Base-by-base conservation (phyloP, 805 yeast genomes). In the Kodamaea fukazawae region DNA sequence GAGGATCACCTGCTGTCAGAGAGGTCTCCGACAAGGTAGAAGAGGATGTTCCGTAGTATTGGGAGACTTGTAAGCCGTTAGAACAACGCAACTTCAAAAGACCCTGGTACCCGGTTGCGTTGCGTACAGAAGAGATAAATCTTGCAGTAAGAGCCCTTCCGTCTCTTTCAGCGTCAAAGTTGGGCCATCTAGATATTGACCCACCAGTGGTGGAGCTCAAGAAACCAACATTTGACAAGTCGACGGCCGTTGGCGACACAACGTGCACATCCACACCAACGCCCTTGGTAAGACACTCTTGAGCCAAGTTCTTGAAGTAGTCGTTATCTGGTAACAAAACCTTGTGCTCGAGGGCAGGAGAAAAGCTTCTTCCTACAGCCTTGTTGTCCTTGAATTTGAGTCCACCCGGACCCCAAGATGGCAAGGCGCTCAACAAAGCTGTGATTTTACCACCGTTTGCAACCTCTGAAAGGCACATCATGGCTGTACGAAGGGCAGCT, bases 31-130 rank as follows among this genome's bases (percentile, higher is more conserved):
- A 36, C 20, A 41, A 32, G 13, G 29, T 32, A 1, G 59, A 48
- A 0, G 65, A 45, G 3, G 69, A 61, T 5, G 71, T 61, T 0
- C 91, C 91, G 51, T 83, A 84, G 56, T 89, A 86, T 41, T 78
- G 78, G 11, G 76, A 63, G 7, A 91, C 87, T 54, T 86, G 95
- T 38, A 93, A 66, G 0, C 98, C 98, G 47, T 76, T 79, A 1
- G 97, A 88, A 51, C 90, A 83, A 48, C 99, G 83, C 17, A 89
- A 76, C 54, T 89, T 89, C 47, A 91, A 62, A 48, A 83, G 83
- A 4, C 86, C 90, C 58, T 86, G 93, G 51, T 84, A 84, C 4
- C 95, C 98, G 4, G 62, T 60, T 2, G 76, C 64, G 17, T 71
- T 70, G 2, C 63, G 53, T 11, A 84, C 71, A 5, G 79, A 67